Evolutionary conservation across 352 stramenopile species (phyloP), one percentile per base, ranked within the genome.

Genomic region (Globisporangium sylvaticum): DNA sequence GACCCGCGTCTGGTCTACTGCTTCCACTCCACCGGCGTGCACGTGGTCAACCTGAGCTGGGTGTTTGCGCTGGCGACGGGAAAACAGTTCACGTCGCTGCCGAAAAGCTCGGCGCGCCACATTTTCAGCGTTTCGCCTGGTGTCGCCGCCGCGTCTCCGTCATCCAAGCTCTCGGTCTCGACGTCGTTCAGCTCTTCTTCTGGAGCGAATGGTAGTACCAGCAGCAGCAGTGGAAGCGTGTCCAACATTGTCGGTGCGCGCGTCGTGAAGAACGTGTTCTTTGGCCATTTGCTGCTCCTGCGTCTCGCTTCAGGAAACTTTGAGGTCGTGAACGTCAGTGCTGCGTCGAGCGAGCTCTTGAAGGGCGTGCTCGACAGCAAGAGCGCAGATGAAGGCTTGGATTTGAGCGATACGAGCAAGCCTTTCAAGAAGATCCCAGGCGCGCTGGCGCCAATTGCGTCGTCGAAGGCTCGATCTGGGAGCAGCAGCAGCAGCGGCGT

Each of bases 301-400:
- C 82, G 84, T 20, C 74, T 93, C 29, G 81, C 83, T 42, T 90
- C 78, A 1, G 87, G 84, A 14, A 80, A 70, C 48, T 92, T 92
- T 69, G 87, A 93, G 62, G 73, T 95, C 39, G 79, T 95, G 24
- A 93, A 93, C 62, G 77, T 95, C 39, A 92, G 84, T 37, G 83
- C 83, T 15, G 79, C 84, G 4, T 90, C 84, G 1, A 89, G 79
- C 18, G 83, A 92, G 55, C 58, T 92, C 39, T 73, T 90, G n/a
- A 89, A 89, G 53, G 78, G 83, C 25, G 72, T 87, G 20, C 64
- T 85, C 31, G 68, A 75, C n/a, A 75, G 75, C 48, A 76, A 72
- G 39, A 64, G 66, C 54, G 59, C 42, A 8, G 32, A 25, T 20
- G 64, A 57, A 15, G 69, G 58, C 48, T 56, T 54, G 29, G 32